Conservation (phyloP, 176 grass and related monocot species). For the Elymus sibiricus region DNA sequence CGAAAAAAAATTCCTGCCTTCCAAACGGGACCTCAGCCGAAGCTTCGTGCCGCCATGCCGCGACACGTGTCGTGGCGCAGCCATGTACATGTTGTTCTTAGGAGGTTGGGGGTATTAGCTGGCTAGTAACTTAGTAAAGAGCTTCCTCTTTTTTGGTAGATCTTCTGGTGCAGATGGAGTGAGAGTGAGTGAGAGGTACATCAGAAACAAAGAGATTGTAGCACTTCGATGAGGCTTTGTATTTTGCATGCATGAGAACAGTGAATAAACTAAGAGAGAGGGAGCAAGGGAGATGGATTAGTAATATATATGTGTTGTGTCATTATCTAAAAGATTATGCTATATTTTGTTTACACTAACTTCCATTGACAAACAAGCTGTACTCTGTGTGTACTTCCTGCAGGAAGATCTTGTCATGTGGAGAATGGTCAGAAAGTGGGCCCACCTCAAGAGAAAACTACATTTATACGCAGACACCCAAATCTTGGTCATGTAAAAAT, state of each 20-base stretch:
- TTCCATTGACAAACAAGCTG: background rate
- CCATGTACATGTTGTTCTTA: conserved; percentile 9
- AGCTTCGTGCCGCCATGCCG: no score
- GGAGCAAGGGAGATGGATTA: background rate
- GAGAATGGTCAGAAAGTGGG: background rate
- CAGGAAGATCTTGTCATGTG: background rate
- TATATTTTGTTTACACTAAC: background rate
- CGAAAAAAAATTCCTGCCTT: background rate
- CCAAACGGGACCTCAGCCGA: background rate
- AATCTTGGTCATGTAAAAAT: background rate
- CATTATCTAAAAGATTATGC: background rate
- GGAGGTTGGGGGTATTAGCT: background rate
- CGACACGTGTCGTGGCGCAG: no score
- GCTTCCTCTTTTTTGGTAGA: conserved; percentile 1
- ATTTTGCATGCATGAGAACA: conserved; percentile 14
- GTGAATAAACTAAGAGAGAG: background rate
- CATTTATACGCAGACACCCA: background rate
- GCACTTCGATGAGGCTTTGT: background rate
- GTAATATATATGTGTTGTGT: background rate
- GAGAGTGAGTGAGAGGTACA: conserved; percentile 21
- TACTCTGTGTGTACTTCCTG: conserved; percentile 26
- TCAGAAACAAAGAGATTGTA: background rate
- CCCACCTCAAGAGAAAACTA: background rate
- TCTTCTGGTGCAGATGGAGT: conserved; percentile 12
- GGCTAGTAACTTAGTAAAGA: background rate